Conservation (phyloP, 106 monocot genomes). For the Ottelia alismoides region DNA sequence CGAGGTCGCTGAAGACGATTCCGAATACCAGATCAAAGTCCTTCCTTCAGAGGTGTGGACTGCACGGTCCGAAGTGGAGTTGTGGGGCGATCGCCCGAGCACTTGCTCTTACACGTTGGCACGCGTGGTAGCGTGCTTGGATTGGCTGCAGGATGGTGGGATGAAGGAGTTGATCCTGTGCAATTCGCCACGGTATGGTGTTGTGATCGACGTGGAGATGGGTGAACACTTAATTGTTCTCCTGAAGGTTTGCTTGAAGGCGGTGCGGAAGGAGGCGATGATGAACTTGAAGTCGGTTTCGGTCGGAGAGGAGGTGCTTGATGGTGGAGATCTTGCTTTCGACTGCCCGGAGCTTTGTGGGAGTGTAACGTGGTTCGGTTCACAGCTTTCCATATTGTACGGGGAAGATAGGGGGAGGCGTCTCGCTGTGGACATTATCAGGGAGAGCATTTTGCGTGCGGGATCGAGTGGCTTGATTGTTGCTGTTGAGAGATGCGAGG, state of each 20-base stretch:
- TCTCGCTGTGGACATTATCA: slow-evolving; percentile 47
- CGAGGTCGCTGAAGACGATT: not conserved
- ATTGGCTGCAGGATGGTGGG: slow-evolving; percentile 9
- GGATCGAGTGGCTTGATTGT: slow-evolving; percentile 38
- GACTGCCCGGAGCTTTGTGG: slow-evolving; percentile 45
- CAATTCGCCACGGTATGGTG: slow-evolving; percentile 47
- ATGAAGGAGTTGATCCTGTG: slow-evolving; percentile 57
- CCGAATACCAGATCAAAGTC: slow-evolving; percentile 10
- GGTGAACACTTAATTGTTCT: slow-evolving; percentile 66
- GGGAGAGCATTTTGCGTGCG: slow-evolving; percentile 37
- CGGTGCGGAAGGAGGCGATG: slow-evolving; percentile 34
- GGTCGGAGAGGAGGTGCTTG: slow-evolving; percentile 5
- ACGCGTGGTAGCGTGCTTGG: slow-evolving; percentile 18
- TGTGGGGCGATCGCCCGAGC: slow-evolving; percentile 38
- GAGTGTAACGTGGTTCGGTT: slow-evolving; percentile 52
- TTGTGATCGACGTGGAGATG: slow-evolving; percentile 52
- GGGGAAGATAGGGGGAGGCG: slow-evolving; percentile 45
- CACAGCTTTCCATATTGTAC: slow-evolving; percentile 66
- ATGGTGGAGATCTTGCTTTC: slow-evolving; percentile 22
- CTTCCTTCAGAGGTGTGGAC: slow-evolving; percentile 75
- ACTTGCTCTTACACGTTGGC: slow-evolving; percentile 42
- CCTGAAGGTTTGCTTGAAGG: slow-evolving; percentile 67
- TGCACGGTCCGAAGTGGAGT: slow-evolving; percentile 37
- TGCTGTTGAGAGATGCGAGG: no score
- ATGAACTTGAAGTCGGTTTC: slow-evolving; percentile 13